Conservation (phyloP, 2,329 filamentous ascomycete genomes). For the Fusarium tuaranense region DNA sequence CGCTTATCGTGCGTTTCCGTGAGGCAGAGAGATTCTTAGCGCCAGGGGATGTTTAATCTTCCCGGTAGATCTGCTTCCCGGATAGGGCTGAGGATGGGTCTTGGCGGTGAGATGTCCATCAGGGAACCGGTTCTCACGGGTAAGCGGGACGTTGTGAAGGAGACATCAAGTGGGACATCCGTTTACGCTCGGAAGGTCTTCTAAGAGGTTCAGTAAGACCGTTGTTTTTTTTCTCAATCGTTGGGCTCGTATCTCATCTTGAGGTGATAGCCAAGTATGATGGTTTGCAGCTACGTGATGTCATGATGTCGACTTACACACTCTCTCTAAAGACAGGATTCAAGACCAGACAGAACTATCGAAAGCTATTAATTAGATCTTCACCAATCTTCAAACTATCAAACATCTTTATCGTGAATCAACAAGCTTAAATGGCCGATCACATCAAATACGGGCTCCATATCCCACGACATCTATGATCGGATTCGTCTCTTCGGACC, state of each 20-base stretch:
- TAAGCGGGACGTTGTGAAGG: neutral
- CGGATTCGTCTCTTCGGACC: neutral
- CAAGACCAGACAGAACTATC: neutral
- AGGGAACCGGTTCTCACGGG: neutral
- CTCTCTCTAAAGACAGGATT: neutral
- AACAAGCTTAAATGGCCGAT: neutral
- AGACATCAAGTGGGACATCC: neutral
- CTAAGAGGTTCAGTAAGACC: neutral
- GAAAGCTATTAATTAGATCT: neutral
- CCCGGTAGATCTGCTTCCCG: neutral
- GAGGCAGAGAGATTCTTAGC: neutral
- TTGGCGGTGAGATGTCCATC: neutral
- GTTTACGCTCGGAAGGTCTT: neutral
- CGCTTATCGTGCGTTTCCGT: neutral
- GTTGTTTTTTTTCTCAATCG: neutral
- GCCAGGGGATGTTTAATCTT: neutral
- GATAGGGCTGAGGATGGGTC: constrained; percentile 25
- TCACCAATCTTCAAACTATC: neutral
- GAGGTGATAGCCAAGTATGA: neutral
- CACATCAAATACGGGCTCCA: neutral
- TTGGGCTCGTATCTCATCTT: neutral
- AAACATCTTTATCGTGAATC: neutral
- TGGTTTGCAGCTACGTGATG: neutral
- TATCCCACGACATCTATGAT: neutral
- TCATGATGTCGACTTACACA: neutral